Percentiles rank a stretch among this genome's conserved stretches.
These are phyloP conservation scores for Malbranchea cinnamomea DNA, from an alignment of 2,329 filamentous ascomycete species.

Conservation along the genomic window DNA sequence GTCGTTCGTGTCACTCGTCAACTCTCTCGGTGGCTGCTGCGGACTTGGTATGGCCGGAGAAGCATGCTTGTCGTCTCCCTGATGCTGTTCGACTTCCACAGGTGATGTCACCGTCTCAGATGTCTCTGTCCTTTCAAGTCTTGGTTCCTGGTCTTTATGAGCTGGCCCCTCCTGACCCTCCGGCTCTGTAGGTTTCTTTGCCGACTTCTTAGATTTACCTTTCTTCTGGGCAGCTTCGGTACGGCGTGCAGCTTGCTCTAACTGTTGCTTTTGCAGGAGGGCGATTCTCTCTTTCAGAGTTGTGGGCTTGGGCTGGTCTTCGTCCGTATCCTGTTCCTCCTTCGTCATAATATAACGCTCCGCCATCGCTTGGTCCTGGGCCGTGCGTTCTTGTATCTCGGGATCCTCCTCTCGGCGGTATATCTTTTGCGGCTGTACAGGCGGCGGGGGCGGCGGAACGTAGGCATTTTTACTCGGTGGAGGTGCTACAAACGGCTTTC, in stretches of 20 bases:
- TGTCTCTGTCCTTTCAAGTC: slow-evolving; percentile 18
- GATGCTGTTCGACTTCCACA: too few relatives aligned
- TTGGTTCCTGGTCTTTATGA: slow-evolving; percentile 14
- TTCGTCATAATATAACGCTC: slow-evolving; percentile 13
- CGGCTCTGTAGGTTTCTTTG: slow-evolving; percentile 48
- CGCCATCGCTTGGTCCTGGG: slow-evolving; percentile 21
- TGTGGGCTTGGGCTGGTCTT: slow-evolving; percentile 74
- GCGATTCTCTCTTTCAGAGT: slow-evolving; percentile 94
- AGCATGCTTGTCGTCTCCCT: too few relatives aligned
- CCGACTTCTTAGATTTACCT: slow-evolving; percentile 69
- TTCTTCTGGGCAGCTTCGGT: slow-evolving; percentile 66
- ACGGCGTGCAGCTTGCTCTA: slow-evolving; percentile 73
- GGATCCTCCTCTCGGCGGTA: slow-evolving; percentile 84
- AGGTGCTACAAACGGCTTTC: slow-evolving; percentile 91
- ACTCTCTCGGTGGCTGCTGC: slow-evolving; percentile 33
- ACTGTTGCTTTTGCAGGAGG: slow-evolving; percentile 80
- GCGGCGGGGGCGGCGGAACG: slow-evolving; percentile 58
- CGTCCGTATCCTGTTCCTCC: slow-evolving; percentile 34
- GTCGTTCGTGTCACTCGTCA: slow-evolving; percentile 48
- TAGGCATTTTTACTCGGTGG: slow-evolving; percentile 88
- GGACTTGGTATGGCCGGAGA: slow-evolving; percentile 22
- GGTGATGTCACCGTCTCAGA: slow-evolving; percentile 19
- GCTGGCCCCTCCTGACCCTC: slow-evolving; percentile 14
- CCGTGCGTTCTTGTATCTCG: slow-evolving; percentile 18
- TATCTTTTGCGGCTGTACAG: slow-evolving; percentile 54